Base-by-base conservation (phyloP, 108 stramenopile species). In the Stephanodiscus triporus region DNA sequence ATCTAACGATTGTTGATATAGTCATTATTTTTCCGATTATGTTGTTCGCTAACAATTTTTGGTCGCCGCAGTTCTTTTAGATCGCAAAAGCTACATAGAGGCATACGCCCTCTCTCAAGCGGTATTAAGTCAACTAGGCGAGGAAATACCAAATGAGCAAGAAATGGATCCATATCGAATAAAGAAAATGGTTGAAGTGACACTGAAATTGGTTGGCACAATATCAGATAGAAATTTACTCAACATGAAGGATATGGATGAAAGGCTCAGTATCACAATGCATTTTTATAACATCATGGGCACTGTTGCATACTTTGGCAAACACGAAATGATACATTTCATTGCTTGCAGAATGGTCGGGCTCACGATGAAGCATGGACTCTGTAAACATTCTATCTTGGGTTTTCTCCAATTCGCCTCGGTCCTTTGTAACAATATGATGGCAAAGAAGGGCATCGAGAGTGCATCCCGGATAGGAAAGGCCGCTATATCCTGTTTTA, bases 331-430 rank as follows among this genome's bases (percentile, higher is more conserved):
- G 19, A 16, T 47, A 30, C 64, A 19, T 13, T 50, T 43, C 14
- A 6, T 65, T n/a, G 45, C 8, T 16, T 48, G 64, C 42, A 30
- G 19, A 19, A 65, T 65, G 64, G 38, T 65, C 16, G 6, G 8
- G 20, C 64, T 65, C 16, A 65, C 64, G 4, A 24, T 65, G 40
- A 29, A 45, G 16, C 14, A 65, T 65, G 64, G 64, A 0, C 17
- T 65, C 5, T 65, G 64, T 37, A 3, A 65, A 65, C 43, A 65
- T 30, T 59, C 58, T 6, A 20, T 59, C 58, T 59, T 30, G 14
- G 34, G 58, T 19, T 38, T 59, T 3, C 13, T 38, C 2, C 13
- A 34, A 7, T 58, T 32, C 14, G 57, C 57, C 16, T 6, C 57
- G 8, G 26, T 32, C 2, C 7, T 58, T 10, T 58, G 57, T 7